Evolutionary conservation across 2,329 filamentous ascomycete species (phyloP).

Genomic region (Fusarium nodosum): DNA sequence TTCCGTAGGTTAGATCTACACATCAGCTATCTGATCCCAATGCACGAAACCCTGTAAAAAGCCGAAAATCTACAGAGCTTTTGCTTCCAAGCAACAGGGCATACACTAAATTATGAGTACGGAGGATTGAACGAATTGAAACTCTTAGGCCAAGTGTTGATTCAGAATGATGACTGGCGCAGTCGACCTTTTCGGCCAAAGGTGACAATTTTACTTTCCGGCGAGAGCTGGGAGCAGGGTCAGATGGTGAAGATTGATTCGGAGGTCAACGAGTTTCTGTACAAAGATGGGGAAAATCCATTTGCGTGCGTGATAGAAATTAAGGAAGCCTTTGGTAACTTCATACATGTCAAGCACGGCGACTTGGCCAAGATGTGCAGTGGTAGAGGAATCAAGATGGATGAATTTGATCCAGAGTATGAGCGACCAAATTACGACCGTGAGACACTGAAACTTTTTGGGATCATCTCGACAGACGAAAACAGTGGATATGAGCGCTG

Average conservation of each 20-base stretch:
- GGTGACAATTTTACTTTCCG: fast-evolving
- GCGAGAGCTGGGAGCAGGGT: fast-evolving
- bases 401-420: not conserved
- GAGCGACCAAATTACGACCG: not conserved
- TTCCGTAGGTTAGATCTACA: not conserved
- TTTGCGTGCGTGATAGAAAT: not conserved
- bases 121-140: no score
- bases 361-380: not conserved
- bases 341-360: fast-evolving
- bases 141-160: no score
- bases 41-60: not conserved
- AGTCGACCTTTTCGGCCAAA: not conserved
- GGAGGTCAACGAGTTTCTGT: not conserved
- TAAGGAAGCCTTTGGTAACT: fast-evolving
- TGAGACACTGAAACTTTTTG: not conserved
- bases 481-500: not conserved
- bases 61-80: not conserved
- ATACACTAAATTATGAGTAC: no score
- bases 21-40: fast-evolving
- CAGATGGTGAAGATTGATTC: not conserved
- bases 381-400: not conserved
- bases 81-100: no score
- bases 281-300: not conserved
- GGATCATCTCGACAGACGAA: no score
- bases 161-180: no score